A percentile compares a stretch with the other conserved stretches of the same genome.
phyloP scores from a whole-genome alignment of 352 stramenopile species.

The Phytophthora rubi region DNA sequence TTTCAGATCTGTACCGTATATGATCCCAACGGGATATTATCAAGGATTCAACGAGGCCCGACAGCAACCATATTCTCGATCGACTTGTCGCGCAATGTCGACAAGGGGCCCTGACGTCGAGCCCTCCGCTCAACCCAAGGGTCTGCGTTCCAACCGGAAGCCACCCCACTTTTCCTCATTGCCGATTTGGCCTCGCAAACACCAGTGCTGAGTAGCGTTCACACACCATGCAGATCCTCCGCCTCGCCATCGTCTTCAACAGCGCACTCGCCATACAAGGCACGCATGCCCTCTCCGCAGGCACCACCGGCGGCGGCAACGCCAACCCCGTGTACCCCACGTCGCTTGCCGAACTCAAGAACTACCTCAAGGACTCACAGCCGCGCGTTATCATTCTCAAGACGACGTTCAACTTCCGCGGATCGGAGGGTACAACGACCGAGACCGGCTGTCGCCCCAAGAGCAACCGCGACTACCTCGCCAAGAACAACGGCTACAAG shows the following conservation, averaged over 20 bases:
- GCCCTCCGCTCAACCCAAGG: slow-evolving; percentile 3
- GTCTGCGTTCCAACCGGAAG: background rate
- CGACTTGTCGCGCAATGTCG: background rate
- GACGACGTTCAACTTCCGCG: slow-evolving; percentile 55
- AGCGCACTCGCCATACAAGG: slow-evolving; percentile 37
- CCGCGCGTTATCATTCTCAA: slow-evolving; percentile 59
- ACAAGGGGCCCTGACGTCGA: background rate
- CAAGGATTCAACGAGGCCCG: background rate
- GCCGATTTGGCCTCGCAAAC: slow-evolving; percentile 20
- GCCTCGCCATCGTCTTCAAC: slow-evolving; percentile 21
- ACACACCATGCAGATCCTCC: slow-evolving; percentile 31
- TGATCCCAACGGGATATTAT: too few relatives aligned
- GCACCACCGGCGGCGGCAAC: slow-evolving; percentile 51
- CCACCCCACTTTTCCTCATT: slow-evolving; percentile 18
- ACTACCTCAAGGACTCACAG: slow-evolving; percentile 44
- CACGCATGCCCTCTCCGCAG: slow-evolving; percentile 38
- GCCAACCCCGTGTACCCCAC: slow-evolving; percentile 47
- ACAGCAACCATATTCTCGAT: background rate
- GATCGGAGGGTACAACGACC: slow-evolving; percentile 50
- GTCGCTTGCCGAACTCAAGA: slow-evolving; percentile 50
- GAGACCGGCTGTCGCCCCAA: slow-evolving; percentile 52
- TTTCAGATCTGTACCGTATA: too few relatives aligned
- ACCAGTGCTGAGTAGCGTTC: slow-evolving; percentile 13
- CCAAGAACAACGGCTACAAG: slow-evolving; percentile 61
- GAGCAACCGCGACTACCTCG: slow-evolving; percentile 46